Percentiles rank a stretch among this genome's conserved stretches.
Conservation (phyloP, 805 yeast genomes). For the Lipomyces oligophaga region DNA sequence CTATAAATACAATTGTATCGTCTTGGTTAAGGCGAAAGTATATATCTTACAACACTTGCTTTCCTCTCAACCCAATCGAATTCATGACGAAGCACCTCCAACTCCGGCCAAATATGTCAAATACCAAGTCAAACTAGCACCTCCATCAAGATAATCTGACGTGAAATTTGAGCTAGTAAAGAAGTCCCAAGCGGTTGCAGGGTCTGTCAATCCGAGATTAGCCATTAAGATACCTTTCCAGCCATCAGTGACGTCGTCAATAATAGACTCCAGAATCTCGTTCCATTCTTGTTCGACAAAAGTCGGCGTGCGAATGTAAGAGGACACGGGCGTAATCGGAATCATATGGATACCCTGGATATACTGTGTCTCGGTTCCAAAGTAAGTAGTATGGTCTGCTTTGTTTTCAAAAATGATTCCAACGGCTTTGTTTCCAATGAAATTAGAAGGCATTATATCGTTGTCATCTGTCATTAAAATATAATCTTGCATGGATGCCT, state of each 20-base stretch:
- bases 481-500: conserved; percentile 53
- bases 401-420: conserved; percentile 72
- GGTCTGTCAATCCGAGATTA: conserved; percentile 71
- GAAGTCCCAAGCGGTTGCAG: conserved; percentile 57
- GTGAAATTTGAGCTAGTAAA: conserved; percentile 55
- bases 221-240: conserved; percentile 72
- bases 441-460: conserved; percentile 48
- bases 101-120: conserved; percentile 58
- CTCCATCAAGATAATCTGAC: conserved; percentile 63
- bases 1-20: too few relatives aligned
- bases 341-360: conserved; percentile 79
- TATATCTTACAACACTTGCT: background rate
- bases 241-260: conserved; percentile 43
- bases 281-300: conserved; percentile 61
- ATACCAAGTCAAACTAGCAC: conserved; percentile 86
- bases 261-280: conserved; percentile 42
- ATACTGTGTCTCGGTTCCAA: conserved; percentile 57
- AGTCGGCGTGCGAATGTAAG: conserved; percentile 50
- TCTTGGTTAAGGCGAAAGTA: background rate
- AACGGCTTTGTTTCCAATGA: conserved; percentile 56
- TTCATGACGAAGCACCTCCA: conserved; percentile 9
- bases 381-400: conserved; percentile 67
- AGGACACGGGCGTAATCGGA: conserved; percentile 62
- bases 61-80: background rate
- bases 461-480: conserved; percentile 50